These are phyloP conservation scores for Hirschioporus abietinus DNA, from an alignment of 768 basidiomycete species.

Conservation along the genomic window DNA sequence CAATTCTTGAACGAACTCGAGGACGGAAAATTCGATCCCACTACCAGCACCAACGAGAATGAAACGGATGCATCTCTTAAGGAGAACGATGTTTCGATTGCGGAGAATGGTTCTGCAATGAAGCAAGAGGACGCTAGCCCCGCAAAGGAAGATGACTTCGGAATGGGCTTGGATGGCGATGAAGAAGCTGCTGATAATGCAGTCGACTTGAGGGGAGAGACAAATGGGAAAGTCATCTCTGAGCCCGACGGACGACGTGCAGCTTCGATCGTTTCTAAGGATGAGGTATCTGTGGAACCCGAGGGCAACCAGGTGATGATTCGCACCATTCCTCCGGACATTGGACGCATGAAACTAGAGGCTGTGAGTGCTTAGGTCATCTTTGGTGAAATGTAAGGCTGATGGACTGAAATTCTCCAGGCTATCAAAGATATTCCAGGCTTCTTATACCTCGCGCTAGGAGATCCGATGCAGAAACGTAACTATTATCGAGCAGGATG, in stretches of 20 bases:
- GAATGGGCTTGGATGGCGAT: conserved; percentile 45
- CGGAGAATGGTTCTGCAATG: conserved; percentile 30
- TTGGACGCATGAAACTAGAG: conserved; percentile 84
- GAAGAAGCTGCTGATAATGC: conserved; percentile 66
- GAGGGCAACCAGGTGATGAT: conserved; percentile 93
- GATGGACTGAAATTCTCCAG: conserved; percentile 33
- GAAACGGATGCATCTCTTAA: conserved; percentile 44
- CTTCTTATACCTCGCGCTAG: conserved; percentile 83
- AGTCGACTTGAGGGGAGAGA: conserved; percentile 39
- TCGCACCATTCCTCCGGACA: conserved; percentile 90
- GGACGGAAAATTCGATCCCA: conserved; percentile 77
- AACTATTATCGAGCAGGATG: conserved; percentile 94
- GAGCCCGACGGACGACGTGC: conserved; percentile 14
- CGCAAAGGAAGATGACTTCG: conserved; percentile 8
- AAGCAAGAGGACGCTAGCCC: conserved; percentile 24
- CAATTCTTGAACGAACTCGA: conserved; percentile 77
- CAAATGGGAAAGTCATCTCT: conserved; percentile 44
- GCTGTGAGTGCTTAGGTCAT: conserved; percentile 48
- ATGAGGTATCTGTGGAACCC: conserved; percentile 64
- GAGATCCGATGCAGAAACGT: conserved; percentile 88
- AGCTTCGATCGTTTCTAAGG: conserved; percentile 29
- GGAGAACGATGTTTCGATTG: conserved; percentile 34
- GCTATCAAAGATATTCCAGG: conserved; percentile 73
- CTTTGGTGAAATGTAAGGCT: conserved; percentile 10
- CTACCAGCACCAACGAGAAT: conserved; percentile 49